Conservation (phyloP, 2,329 filamentous ascomycete genomes). For the Cercospora sojina region DNA sequence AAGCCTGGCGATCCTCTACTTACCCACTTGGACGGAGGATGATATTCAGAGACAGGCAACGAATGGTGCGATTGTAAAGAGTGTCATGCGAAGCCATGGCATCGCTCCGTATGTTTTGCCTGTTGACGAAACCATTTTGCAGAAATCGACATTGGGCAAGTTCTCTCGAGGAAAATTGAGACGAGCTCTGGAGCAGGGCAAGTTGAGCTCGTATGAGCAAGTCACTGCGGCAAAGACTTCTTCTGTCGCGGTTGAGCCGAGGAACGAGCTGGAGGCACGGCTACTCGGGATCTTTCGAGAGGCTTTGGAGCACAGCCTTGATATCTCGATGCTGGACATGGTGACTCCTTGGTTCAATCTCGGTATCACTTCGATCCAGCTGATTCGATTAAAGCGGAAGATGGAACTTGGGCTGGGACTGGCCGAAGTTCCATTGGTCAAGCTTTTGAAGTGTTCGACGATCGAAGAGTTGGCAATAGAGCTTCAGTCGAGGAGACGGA, state of each 20-base stretch:
- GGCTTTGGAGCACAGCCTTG: not conserved
- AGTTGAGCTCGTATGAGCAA: conserved; percentile 3
- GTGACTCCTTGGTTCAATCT: conserved; percentile 11
- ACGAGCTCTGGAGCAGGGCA: conserved; percentile 11
- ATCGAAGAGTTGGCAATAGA: conserved; percentile 7
- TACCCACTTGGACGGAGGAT: not conserved
- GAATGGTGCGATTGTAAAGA: not conserved
- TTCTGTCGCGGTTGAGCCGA: not conserved
- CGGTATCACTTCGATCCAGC: conserved; percentile 12
- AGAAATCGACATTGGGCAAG: conserved; percentile 27
- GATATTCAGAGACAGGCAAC: not conserved
- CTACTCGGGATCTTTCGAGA: conserved; percentile 10
- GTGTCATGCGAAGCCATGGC: conserved; percentile 4
- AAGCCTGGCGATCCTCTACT: conserved; percentile 2
- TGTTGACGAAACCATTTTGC: conserved; percentile 8
- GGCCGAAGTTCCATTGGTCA: conserved; percentile 6
- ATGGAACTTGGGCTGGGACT: not conserved
- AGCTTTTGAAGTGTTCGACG: conserved; percentile 8
- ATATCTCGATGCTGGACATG: not conserved
- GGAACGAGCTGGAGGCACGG: not conserved
- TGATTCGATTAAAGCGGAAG: conserved; percentile 7
- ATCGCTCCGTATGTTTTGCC: conserved; percentile 8
- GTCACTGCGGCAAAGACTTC: not conserved
- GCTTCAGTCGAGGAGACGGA: not conserved
- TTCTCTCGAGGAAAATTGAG: conserved; percentile 21